Conservation (phyloP, 306 rosid genomes). For the Quercus bicolor region DNA sequence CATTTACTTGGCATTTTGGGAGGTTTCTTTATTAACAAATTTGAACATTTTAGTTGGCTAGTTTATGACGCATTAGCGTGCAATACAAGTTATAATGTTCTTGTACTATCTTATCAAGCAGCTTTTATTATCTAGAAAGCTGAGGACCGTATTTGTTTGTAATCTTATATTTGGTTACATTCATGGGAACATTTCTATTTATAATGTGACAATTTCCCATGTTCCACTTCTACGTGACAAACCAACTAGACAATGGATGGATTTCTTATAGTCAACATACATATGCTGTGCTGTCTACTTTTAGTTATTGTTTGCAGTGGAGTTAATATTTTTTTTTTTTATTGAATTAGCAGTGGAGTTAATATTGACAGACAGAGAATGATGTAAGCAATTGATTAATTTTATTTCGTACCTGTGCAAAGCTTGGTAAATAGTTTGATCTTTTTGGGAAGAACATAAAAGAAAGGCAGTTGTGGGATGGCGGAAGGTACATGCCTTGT, state of each 20-base stretch:
- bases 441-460: no score
- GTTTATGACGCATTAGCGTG: slow-evolving; percentile 36
- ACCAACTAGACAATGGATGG: background rate
- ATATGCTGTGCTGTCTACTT: no score
- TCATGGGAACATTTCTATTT: slow-evolving; percentile 24
- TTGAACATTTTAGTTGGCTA: slow-evolving; percentile 33
- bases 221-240: background rate
- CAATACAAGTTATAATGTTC: slow-evolving; percentile 29
- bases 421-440: no score
- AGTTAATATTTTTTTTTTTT: background rate
- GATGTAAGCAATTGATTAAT: no score
- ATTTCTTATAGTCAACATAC: background rate
- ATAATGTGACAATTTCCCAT: background rate
- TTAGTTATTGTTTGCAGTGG: background rate
- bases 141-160: slow-evolving; percentile 25
- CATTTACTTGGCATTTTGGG: slow-evolving; percentile 37
- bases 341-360: background rate
- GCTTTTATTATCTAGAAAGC: slow-evolving; percentile 21
- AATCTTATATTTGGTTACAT: slow-evolving; percentile 37
- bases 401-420: no score
- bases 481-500: no score
- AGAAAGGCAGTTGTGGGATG: no score
- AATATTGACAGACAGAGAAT: no score
- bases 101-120: slow-evolving; percentile 28
- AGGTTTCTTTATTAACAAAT: slow-evolving; percentile 30